Percentiles rank a stretch among this genome's conserved stretches.
These are phyloP conservation scores for Pseudogymnoascus sp. DNA, from an alignment of 2,329 filamentous ascomycete genomes.

Conservation along the genomic window DNA sequence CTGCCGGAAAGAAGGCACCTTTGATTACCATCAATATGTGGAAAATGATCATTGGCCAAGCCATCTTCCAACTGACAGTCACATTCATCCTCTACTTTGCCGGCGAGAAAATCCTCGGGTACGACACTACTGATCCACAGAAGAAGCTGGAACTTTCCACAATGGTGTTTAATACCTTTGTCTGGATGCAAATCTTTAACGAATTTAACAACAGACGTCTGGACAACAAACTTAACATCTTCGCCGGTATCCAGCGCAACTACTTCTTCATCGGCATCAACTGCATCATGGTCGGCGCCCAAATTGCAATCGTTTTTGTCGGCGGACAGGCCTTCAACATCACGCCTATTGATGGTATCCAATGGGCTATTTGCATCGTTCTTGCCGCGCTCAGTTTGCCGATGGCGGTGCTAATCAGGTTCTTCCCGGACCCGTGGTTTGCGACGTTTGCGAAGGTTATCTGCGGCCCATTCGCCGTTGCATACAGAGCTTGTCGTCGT, in stretches of 20 bases:
- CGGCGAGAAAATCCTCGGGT: conserved; percentile 49
- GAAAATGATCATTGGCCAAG: conserved; percentile 60
- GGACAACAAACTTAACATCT: conserved; percentile 89
- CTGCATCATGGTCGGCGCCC: conserved; percentile 74
- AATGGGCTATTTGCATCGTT: conserved; percentile 80
- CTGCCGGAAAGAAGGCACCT: conserved; percentile 40
- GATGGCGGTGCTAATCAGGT: conserved; percentile 13
- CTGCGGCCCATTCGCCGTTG: background rate
- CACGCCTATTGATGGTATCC: conserved; percentile 51
- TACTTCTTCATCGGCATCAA: conserved; percentile 82
- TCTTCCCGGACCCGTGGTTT: conserved; percentile 12
- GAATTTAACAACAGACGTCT: conserved; percentile 70
- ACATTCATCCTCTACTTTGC: conserved; percentile 57
- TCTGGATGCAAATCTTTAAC: conserved; percentile 70
- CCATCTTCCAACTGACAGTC: conserved; percentile 54
- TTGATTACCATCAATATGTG: conserved; percentile 50
- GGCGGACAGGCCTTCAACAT: conserved; percentile 67
- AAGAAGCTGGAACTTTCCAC: conserved; percentile 46
- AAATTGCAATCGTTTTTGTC: conserved; percentile 79
- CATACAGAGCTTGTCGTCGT: background rate
- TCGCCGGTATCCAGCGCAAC: conserved; percentile 76
- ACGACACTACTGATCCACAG: conserved; percentile 36
- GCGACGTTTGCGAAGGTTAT: background rate
- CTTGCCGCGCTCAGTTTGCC: conserved; percentile 14
- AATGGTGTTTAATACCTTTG: conserved; percentile 63